Conservation (phyloP, 768 basidiomycete species). For the Pleurotus eryngii region DNA sequence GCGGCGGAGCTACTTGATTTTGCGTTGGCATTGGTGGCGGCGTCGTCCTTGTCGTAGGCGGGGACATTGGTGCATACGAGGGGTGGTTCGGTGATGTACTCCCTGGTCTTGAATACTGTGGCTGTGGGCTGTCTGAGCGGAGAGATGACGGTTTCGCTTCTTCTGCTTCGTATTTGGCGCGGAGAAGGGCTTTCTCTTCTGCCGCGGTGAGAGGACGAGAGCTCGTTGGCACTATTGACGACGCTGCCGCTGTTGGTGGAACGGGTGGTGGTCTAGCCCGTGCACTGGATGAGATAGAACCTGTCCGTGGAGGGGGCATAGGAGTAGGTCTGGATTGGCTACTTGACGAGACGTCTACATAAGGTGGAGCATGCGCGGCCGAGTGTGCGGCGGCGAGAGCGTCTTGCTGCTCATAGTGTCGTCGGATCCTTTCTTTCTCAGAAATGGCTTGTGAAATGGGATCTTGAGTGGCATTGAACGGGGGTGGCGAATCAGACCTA, state of each 20-base stretch:
- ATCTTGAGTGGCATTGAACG: conserved; percentile 22
- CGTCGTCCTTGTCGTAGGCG: too few relatives aligned
- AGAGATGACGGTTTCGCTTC: conserved; percentile 28
- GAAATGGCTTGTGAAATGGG: conserved; percentile 25
- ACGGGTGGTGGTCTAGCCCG: conserved; percentile 30
- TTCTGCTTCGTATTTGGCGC: conserved; percentile 60
- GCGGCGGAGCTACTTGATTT: conserved; percentile 51
- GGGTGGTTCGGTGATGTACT: conserved; percentile 11
- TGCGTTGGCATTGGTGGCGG: conserved; percentile 12
- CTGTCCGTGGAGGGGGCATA: conserved; percentile 21
- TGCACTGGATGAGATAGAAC: conserved; percentile 17
- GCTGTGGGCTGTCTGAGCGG: conserved; percentile 7
- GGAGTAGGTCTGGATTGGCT: conserved; percentile 15
- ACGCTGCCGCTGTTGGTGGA: conserved; percentile 15
- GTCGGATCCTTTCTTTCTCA: conserved; percentile 58
- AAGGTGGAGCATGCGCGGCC: conserved; percentile 3
- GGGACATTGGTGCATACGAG: too few relatives aligned
- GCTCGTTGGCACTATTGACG: background rate
- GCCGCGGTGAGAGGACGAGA: conserved; percentile 54
- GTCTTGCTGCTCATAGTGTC: conserved; percentile 57
- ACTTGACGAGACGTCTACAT: conserved; percentile 15
- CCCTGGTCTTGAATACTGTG: conserved; percentile 12
- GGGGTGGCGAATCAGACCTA: conserved; percentile 19
- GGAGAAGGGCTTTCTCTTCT: conserved; percentile 75
- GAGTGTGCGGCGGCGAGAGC: conserved; percentile 27